phyloP scores from a whole-genome alignment of 306 rosid genomes.

The Prosopis cineraria region DNA sequence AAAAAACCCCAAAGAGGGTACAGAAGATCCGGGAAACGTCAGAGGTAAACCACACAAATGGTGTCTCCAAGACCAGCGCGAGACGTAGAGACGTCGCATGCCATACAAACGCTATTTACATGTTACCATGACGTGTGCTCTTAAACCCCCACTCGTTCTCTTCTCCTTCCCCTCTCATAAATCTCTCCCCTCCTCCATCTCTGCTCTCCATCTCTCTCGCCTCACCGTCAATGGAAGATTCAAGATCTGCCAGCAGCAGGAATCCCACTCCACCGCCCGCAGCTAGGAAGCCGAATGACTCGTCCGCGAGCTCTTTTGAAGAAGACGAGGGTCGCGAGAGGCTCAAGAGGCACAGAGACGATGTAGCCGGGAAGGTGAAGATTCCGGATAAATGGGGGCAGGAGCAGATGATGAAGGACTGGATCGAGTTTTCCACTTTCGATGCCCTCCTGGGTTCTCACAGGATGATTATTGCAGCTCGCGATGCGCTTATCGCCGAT shows the following conservation, averaged over 20 bases:
- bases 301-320: not conserved
- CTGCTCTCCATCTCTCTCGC: not conserved
- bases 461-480: conserved; percentile 41
- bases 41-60: conserved; percentile 37
- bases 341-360: conserved; percentile 52
- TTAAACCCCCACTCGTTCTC: conserved; percentile 41
- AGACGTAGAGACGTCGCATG: conserved; percentile 36
- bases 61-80: not conserved
- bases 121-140: conserved; percentile 38
- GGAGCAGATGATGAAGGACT: conserved; percentile 53
- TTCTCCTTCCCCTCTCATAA: not conserved
- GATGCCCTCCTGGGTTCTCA: conserved; percentile 43
- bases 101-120: conserved; percentile 37
- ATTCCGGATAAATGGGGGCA: conserved; percentile 56
- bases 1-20: not conserved
- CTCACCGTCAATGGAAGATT: not conserved
- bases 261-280: not conserved
- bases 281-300: not conserved
- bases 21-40: not conserved
- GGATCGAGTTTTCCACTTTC: conserved; percentile 48
- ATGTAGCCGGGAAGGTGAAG: conserved; percentile 46
- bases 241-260: not conserved
- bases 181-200: not conserved
- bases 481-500: conserved; percentile 54
- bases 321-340: conserved; percentile 29